Conservation (phyloP, 2,329 filamentous ascomycete species). For the Teratosphaeria epicoccoides region DNA sequence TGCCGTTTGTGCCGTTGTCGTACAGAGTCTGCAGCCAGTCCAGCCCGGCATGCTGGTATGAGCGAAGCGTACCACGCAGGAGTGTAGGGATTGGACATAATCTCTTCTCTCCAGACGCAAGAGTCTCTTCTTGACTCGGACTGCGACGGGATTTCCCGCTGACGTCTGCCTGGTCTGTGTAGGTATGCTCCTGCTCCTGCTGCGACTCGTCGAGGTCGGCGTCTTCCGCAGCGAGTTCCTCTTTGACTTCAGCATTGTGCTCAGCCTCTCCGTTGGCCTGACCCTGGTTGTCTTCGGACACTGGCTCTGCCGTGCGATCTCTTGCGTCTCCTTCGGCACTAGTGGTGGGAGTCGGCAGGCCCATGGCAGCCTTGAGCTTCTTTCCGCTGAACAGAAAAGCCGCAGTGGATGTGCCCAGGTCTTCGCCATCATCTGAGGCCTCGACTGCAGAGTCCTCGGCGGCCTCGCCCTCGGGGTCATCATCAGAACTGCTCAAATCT, state of each 20-base stretch:
- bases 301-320: conserved; percentile 7
- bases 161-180: background rate
- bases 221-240: background rate
- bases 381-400: conserved; percentile 22
- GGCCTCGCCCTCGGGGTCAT: conserved; percentile 25
- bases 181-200: background rate
- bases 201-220: background rate
- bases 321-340: conserved; percentile 18
- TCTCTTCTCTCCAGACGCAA: conserved; percentile 8
- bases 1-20: conserved; percentile 85
- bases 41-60: conserved; percentile 93
- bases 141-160: background rate
- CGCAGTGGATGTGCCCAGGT: conserved; percentile 13
- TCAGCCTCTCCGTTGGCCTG: conserved; percentile 1
- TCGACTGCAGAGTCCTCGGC: conserved; percentile 20
- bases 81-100: conserved; percentile 50
- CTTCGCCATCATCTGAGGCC: conserved; percentile 16
- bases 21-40: conserved; percentile 96
- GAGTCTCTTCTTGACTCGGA: conserved; percentile 19
- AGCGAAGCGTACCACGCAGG: conserved; percentile 77
- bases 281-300: conserved; percentile 1
- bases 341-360: conserved; percentile 22
- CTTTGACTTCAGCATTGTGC: background rate
- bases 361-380: conserved; percentile 20
- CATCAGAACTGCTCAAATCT: conserved; percentile 24